Evolutionary conservation across 257 asterid genomes (phyloP).

Genomic region (Paulownia fortunei): DNA sequence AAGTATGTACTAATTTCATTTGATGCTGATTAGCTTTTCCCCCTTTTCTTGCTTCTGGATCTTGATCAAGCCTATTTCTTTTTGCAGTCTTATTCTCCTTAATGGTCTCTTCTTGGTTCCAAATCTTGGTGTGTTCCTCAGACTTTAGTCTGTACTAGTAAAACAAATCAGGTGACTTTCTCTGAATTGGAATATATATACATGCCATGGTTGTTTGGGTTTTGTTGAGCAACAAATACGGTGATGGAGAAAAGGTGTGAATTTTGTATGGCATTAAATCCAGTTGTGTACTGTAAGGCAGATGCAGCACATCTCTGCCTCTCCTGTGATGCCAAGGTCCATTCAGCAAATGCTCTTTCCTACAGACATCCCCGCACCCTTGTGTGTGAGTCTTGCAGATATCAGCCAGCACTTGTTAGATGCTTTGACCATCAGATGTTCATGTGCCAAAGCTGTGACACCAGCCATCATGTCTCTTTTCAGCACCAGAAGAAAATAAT

Average conservation of each 20-base stretch:
- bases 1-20: not conserved
- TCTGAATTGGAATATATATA: not conserved
- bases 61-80: conserved; percentile 9
- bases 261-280: conserved; percentile 64
- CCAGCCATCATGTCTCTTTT: conserved; percentile 40
- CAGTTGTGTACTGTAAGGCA: conserved; percentile 79
- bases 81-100: not conserved
- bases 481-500: conserved; percentile 56
- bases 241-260: conserved; percentile 75
- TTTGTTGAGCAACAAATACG: not conserved
- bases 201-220: conserved; percentile 33
- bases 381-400: conserved; percentile 66
- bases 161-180: not conserved
- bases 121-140: not conserved
- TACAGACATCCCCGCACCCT: conserved; percentile 75
- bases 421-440: conserved; percentile 64
- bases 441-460: conserved; percentile 76
- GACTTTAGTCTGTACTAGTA: not conserved
- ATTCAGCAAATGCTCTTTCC: conserved; percentile 88
- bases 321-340: conserved; percentile 83
- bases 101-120: not conserved
- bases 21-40: not conserved
- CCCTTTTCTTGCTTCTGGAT: conserved; percentile 12
- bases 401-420: conserved; percentile 50
- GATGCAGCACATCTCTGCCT: conserved; percentile 94